phyloP scores from a whole-genome alignment of 495 filamentous ascomycete species.

The Aspergillus nidulans region DNA sequence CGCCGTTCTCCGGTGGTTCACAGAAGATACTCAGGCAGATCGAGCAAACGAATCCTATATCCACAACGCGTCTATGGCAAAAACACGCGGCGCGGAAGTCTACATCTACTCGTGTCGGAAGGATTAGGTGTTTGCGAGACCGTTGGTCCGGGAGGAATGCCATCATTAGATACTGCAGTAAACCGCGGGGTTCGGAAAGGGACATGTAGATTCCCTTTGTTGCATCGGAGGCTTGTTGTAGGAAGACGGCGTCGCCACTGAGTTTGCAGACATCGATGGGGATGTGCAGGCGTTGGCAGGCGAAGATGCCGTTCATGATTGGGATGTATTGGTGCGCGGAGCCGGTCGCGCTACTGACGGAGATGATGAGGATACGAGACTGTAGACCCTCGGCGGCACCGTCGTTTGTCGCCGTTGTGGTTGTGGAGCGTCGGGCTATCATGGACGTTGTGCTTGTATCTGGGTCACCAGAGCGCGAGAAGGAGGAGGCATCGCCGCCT shows the following conservation, averaged over 20 bases:
- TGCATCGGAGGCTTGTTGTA: conserved; percentile 90
- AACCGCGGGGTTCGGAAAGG: conserved; percentile 56
- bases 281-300: conserved; percentile 75
- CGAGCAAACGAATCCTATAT: conserved; percentile 91
- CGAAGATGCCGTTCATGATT: conserved; percentile 97
- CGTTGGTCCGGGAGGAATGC: conserved; percentile 78
- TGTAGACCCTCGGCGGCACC: conserved; percentile 49
- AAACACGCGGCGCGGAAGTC: conserved; percentile 98
- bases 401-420: conserved; percentile 39
- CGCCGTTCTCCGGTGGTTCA: conserved; percentile 57
- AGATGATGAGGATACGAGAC: conserved; percentile 84
- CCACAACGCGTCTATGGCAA: conserved; percentile 86
- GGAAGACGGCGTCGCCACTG: conserved; percentile 80
- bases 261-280: conserved; percentile 89
- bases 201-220: conserved; percentile 84
- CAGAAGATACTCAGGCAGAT: conserved; percentile 89
- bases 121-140: conserved; percentile 59
- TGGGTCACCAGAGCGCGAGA: conserved; percentile 19
- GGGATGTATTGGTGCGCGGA: conserved; percentile 90
- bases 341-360: conserved; percentile 76
- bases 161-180: conserved; percentile 93
- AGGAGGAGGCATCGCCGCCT: conserved; percentile 29
- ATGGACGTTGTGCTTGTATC: conserved; percentile 19
- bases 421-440: conserved; percentile 5
- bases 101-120: conserved; percentile 78